Evolutionary conservation across 768 basidiomycete genomes (phyloP).

Genomic region (Mycena latifolia): DNA sequence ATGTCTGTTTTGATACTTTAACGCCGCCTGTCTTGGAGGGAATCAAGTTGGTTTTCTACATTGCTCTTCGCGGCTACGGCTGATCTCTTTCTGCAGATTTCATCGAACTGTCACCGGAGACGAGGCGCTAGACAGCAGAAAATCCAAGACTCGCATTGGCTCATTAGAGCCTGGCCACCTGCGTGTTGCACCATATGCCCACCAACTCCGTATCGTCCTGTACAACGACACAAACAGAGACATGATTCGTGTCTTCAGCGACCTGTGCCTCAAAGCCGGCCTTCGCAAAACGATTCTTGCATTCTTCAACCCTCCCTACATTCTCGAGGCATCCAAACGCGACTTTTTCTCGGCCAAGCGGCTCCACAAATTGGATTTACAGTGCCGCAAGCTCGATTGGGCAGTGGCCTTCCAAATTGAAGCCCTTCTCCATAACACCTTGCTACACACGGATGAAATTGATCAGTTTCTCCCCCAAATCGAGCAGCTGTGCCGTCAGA

Average conservation of each 20-base stretch:
- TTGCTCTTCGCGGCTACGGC: too few relatives aligned
- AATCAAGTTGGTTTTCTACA: slow-evolving; percentile 42
- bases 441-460: slow-evolving; percentile 73
- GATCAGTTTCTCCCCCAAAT: slow-evolving; percentile 58
- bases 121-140: slow-evolving; percentile 51
- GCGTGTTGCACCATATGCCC: slow-evolving; percentile 75
- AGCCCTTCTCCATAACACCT: slow-evolving; percentile 71
- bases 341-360: slow-evolving; percentile 64
- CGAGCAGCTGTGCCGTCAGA: slow-evolving; percentile 49
- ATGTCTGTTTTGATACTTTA: slow-evolving; percentile 75
- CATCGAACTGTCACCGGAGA: slow-evolving; percentile 63
- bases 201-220: slow-evolving; percentile 75
- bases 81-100: slow-evolving; percentile 47
- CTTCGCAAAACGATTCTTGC: slow-evolving; percentile 50
- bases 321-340: slow-evolving; percentile 63
- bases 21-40: slow-evolving; percentile 75
- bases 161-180: slow-evolving; percentile 70
- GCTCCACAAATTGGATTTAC: slow-evolving; percentile 59
- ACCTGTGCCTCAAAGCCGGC: slow-evolving; percentile 66
- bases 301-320: slow-evolving; percentile 44
- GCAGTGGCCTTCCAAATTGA: slow-evolving; percentile 83
- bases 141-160: slow-evolving; percentile 69
- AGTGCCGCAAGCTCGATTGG: slow-evolving; percentile 68
- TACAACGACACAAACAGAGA: slow-evolving; percentile 61
- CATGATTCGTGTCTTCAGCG: slow-evolving; percentile 61